A percentile compares a stretch with the other conserved stretches of the same genome.
Conservation (phyloP, 768 basidiomycete species). For the Auricularia auricula-judae region DNA sequence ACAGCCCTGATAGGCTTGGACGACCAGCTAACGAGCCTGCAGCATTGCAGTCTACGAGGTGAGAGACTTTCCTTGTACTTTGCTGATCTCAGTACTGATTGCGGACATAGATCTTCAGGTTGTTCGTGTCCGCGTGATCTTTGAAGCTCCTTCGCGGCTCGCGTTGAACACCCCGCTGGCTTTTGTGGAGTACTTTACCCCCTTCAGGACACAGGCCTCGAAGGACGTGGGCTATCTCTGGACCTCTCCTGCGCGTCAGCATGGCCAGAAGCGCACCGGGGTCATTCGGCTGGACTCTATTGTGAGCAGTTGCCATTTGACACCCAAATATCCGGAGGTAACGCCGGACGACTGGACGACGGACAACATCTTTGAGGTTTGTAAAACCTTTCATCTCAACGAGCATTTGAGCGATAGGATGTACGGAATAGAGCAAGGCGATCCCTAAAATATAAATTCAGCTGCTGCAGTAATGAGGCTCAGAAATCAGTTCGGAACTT, state of each 20-base stretch:
- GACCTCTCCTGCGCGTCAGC: not conserved
- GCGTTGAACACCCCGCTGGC: conserved; percentile 9
- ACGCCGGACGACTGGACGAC: too few species aligned
- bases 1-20: conserved; percentile 2
- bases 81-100: not conserved
- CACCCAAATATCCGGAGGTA: not conserved
- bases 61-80: not conserved
- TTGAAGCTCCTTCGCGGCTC: conserved; percentile 2
- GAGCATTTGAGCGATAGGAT: too few species aligned
- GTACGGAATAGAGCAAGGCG: too few species aligned
- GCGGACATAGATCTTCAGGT: conserved; percentile 5
- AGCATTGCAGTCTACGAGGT: not conserved
- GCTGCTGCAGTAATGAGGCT: too few species aligned
- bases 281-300: not conserved
- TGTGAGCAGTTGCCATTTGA: not conserved
- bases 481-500: too few species aligned
- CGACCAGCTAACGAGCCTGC: not conserved
- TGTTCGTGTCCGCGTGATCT: conserved; percentile 7
- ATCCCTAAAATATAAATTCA: too few species aligned
- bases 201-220: conserved; percentile 1
- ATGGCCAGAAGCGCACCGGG: not conserved
- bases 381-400: too few species aligned
- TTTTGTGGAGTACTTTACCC: conserved; percentile 19
- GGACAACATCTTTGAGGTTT: too few species aligned
- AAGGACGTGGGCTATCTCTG: not conserved